Base-by-base conservation (phyloP, 73 alveolate genomes). In the Effrenium voratum region DNA sequence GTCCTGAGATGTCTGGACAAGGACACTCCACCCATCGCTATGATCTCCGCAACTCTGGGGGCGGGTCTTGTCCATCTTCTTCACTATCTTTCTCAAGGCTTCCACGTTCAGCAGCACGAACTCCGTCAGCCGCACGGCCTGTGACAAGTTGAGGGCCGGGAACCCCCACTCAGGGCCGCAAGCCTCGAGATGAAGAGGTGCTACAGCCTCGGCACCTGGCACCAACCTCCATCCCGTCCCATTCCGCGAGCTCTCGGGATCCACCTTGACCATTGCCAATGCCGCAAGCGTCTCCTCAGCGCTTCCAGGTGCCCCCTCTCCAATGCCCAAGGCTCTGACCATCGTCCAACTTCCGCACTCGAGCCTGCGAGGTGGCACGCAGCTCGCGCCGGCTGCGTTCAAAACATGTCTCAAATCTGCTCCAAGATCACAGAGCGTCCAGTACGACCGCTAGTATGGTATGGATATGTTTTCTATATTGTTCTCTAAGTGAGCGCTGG, bases 41-140 rank as follows among this genome's bases (percentile, higher is more conserved):
- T 46, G 15, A 32, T 4, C 63, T 40, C 47, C 32, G 82, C 40
- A n/a, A 40, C 30, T 43, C 60, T 24, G 26, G 38, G 57, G 81
- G 34, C 76, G 44, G 34, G 60, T 19, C 95, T 87, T 87, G 95
- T 87, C 95, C 95, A 87, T 87, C 84, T 87, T 91, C 44, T 91
- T 91, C 77, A 91, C 98, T 75, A 91, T 91, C 98, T 91, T 91
- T 44, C 98, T 88, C 98, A 91, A 59, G n/a, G 98, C 98, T 49
- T 91, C 98, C 34, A 72, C 98, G 43, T 91, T 91, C 79, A 91
- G 79, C 47, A 70, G 59, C 44, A 91, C 98, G 77, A 70, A 91
- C 77, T 91, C 98, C 32, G 98, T 91, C 77, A 91, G 88, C n/a
- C 88, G 76, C 52, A 70, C 90, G 19, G 96, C 96, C 95, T 87